Base-by-base conservation (phyloP, 148 eudicot species). In the Cornus florida region DNA sequence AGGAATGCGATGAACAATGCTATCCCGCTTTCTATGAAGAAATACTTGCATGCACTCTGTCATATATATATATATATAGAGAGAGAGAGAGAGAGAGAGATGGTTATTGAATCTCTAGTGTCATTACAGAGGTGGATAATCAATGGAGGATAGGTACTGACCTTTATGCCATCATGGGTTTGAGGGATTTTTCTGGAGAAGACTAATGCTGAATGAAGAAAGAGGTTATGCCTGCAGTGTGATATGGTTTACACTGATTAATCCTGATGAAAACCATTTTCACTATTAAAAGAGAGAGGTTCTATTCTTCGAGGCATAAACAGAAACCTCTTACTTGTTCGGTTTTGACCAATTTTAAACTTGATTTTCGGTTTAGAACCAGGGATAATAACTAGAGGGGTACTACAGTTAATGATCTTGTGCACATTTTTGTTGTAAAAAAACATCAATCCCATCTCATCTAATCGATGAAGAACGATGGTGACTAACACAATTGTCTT, bases 1-100 rank as follows among this genome's bases (percentile, higher is more conserved):
- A 78, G 81, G 60, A 71, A 78, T 1, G 81, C 81, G 13, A 71
- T 32, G 75, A 78, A 71, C 70, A 78, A 31, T 2, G 75, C 69
- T 57, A 59, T 0, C 57, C 81, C 75, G 20, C 75, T 78, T 69
- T 59, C 75, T 5, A 57, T 46, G 71, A 78, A 67, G 39, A 76
- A 76, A 38, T 71, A 78, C 75, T 78, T 75, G 16, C 56, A 62
- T 41, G 81, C 81, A 60, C 31, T 78, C 81, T 78, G 39, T 11
- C 17, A 53, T 4, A 53, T 13, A 53, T 13, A 53, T 13, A 53
- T 13, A 50, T 50, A 50, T 50, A 50, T 50, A 50, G 46, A 24
- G 8, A 14, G 9, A 43, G 24, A 24, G 8, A 14, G 9, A 43
- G 24, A 12, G 28, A 19, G 17, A 22, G 23, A 16, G 74, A 14